These are phyloP conservation scores for Patellifolia procumbens DNA, from an alignment of 179 eudicot species.

Conservation along the genomic window DNA sequence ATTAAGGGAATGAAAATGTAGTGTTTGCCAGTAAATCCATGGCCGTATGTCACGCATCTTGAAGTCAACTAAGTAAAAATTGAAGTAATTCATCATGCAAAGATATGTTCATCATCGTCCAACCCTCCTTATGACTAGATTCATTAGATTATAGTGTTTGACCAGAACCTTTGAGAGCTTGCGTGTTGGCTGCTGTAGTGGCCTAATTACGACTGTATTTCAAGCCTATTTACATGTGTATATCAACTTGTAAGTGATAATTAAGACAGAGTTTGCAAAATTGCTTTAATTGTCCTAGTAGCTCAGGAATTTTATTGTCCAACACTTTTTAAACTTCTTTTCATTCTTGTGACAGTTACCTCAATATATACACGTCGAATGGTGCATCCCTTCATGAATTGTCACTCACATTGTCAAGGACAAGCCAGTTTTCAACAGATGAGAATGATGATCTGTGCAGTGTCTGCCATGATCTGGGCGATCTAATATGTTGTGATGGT, in stretches of 20 bases:
- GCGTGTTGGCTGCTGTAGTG: neutral
- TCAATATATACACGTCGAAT: constrained; percentile 43
- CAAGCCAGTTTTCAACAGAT: constrained; percentile 28
- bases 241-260: neutral
- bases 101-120: neutral
- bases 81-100: neutral
- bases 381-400: constrained; percentile 43
- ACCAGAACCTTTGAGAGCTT: neutral
- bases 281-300: neutral
- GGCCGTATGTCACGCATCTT: neutral
- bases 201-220: neutral
- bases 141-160: neutral
- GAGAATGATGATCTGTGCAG: constrained; percentile 47
- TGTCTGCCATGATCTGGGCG: constrained; percentile 34
- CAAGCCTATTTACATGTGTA: neutral
- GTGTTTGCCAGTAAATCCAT: neutral
- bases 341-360: constrained; percentile 36
- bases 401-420: constrained; percentile 30
- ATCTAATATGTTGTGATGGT: constrained; percentile 47
- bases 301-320: neutral
- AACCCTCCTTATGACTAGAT: neutral
- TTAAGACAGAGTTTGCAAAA: neutral
- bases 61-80: neutral
- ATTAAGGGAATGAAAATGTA: too few relatives aligned
- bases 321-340: neutral